Conservation (phyloP, 192 early-diverging fungal species). For the Ambispora gerdemannii region DNA sequence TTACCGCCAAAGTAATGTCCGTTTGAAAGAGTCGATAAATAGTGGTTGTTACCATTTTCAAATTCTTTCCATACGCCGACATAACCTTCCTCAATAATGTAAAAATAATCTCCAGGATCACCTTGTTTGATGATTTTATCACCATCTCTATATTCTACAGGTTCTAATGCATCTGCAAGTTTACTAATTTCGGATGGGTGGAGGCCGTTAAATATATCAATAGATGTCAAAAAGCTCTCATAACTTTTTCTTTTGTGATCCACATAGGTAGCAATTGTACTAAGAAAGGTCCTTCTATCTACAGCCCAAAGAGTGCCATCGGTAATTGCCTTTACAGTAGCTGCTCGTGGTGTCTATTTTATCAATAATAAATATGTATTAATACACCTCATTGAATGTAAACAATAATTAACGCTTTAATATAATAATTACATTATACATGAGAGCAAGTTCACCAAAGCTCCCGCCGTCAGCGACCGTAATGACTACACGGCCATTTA, state of each 20-base stretch:
- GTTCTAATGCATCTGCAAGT: constrained; percentile 69
- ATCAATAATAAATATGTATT: background rate
- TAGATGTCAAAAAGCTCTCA: constrained; percentile 36
- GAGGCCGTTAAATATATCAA: constrained; percentile 34
- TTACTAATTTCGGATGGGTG: constrained; percentile 55
- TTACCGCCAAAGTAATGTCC: constrained; percentile 74
- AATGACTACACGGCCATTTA: constrained; percentile 30
- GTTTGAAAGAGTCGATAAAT: constrained; percentile 40
- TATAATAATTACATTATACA: constrained; percentile 41
- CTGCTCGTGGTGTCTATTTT: constrained; percentile 38
- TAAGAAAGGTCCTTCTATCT: constrained; percentile 40
- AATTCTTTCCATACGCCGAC: constrained; percentile 51
- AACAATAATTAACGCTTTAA: background rate
- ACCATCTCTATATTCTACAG: constrained; percentile 54
- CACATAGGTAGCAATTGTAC: constrained; percentile 35
- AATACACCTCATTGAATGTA: background rate
- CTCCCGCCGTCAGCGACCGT: constrained; percentile 34
- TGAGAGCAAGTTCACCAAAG: constrained; percentile 48
- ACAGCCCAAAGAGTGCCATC: constrained; percentile 41
- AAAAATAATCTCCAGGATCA: constrained; percentile 66
- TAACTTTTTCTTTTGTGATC: constrained; percentile 40
- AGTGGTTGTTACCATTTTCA: constrained; percentile 51
- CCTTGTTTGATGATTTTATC: constrained; percentile 63
- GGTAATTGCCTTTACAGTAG: constrained; percentile 36
- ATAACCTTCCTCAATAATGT: constrained; percentile 65